Evolutionary conservation across 2,329 filamentous ascomycete genomes (phyloP), one percentile per base, ranked within the genome.

Genomic region (Cladophialophora carrionii): DNA sequence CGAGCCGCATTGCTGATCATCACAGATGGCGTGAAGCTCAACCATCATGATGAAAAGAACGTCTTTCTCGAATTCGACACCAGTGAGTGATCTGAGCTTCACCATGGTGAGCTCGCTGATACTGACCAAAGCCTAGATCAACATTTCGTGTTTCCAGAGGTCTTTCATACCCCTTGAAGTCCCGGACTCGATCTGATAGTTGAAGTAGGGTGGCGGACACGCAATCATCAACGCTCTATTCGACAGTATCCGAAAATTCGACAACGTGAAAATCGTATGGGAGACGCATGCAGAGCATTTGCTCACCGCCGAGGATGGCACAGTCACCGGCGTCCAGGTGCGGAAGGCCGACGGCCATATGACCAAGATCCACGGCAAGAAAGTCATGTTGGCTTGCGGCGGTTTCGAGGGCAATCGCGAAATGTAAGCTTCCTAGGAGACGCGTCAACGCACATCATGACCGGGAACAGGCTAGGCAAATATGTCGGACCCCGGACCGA

Each of bases 401-500:
- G 77, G 77, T 1, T 80, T 79, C 57, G 76, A 78, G 70, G 75
- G 77, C 17, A 79, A 79, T 58, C 73, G 74, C 56, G 77, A 79
- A 66, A 79, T 79, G 77, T 71, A 78, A 46, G 74, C 76, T 43
- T 43, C 37, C 37, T 5, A 8, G 17, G 22, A 32, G 22, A 22
- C 31, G 10, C 26, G 20, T 29, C 8, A 2, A 1, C 52, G 20
- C 20, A 49, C 31, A 14, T 34, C 14, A 12, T 61, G 51, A 64
- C 52, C 14, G 9, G 12, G 20, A 31, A 17, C 54, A 68, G 65
- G 65, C 37, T 68, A 26, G 66, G 51, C 34, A 72, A 75, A 61
- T 79, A 79, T 58, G 69, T 79, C 22, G 77, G 78, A 4, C 72
- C 73, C n/a, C 70, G 76, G 54, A 76, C 76, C 4, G 74, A 78